Evolutionary conservation across 2,329 filamentous ascomycete genomes (phyloP).

Genomic region (Nigrospora osmanthi): DNA sequence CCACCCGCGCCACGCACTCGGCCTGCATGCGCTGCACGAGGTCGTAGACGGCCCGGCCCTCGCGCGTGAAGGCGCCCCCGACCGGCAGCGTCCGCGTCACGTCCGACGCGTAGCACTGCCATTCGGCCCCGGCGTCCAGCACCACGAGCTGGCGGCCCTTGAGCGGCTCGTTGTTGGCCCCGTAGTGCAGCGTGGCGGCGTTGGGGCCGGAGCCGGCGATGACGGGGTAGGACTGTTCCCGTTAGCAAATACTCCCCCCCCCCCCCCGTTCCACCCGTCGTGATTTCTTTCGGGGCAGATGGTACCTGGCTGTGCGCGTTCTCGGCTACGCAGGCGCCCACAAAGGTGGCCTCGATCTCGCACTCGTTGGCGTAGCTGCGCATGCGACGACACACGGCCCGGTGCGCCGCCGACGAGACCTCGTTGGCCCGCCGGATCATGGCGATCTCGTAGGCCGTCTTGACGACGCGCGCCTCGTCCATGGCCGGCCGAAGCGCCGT

Average conservation of each 20-base stretch:
- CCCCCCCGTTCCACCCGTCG: too few species aligned
- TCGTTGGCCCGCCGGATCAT: slow-evolving; percentile 75
- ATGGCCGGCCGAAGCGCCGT: slow-evolving; percentile 60
- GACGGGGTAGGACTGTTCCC: slow-evolving; percentile 66
- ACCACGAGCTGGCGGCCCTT: slow-evolving; percentile 65
- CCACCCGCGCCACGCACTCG: slow-evolving; percentile 60
- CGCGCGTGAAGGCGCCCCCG: slow-evolving; percentile 34
- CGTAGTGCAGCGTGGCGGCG: slow-evolving; percentile 81
- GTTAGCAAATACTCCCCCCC: too few species aligned
- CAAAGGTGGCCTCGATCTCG: slow-evolving; percentile 74
- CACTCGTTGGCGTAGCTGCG: slow-evolving; percentile 64
- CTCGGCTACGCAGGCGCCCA: slow-evolving; percentile 61
- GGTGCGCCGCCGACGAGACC: slow-evolving; percentile 72
- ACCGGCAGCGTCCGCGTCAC: slow-evolving; percentile 85
- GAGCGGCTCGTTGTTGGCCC: slow-evolving; percentile 67
- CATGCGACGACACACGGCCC: slow-evolving; percentile 59
- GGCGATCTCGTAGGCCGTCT: slow-evolving; percentile 77
- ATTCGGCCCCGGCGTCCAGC: slow-evolving; percentile 84
- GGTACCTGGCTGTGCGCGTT: slow-evolving; percentile 56
- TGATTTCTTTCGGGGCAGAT: too few species aligned
- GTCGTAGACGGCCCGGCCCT: slow-evolving; percentile 58
- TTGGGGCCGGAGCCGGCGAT: slow-evolving; percentile 82
- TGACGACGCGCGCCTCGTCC: slow-evolving; percentile 72
- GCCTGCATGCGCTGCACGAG: slow-evolving; percentile 77
- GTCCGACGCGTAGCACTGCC: slow-evolving; percentile 77